Evolutionary conservation across 2,329 filamentous ascomycete species (phyloP), one percentile per base, ranked within the genome.

Genomic region (Hymenoscyphus fructigenus): DNA sequence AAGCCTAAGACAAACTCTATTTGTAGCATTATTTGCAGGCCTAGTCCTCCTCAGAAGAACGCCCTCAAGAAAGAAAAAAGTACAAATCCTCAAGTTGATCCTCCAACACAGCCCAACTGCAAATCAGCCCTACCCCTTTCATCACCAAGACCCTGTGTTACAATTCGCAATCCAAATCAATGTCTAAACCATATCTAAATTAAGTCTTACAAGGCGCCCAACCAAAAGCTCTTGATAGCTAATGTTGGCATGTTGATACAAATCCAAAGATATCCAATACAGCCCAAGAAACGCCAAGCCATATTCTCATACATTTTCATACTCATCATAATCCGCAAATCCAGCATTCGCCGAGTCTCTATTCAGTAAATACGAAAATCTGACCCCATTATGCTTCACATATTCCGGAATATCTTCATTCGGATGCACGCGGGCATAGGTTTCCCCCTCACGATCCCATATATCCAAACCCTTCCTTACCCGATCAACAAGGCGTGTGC

Each of bases 331-430:
- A 57, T 74, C 72, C 58, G 38, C 58, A 62, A 73, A 74, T 7
- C 66, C 70, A 28, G 68, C 72, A 67, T 67, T 69, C 3, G 53
- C 60, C 10, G 58, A 63, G 60, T 72, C 70, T 26, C 72, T 64
- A 44, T 74, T 64, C 6, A 74, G 58, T 63, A 72, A 61, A 64
- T 70, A 74, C 3, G 26, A 44, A 56, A 69, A 74, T 34, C 60
- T 67, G 17, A 67, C 62, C 56, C 47, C 67, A 63, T 71, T 66
- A 20, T 28, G 53, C 60, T 76, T 74, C 63, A 84, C 66, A 66
- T 77, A 80, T 9, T 69, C 67, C 1, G 82, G 82, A 2, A 83
- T 67, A 69, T 83, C 81, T 59, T 68, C 62, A 67, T 82, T 81
- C 5, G 70, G 63, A 15, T 78, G 75, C 7, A 82, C 68, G 32